phyloP scores from a whole-genome alignment of 2,329 filamentous ascomycete genomes.

The Verticillium albo-atrum region DNA sequence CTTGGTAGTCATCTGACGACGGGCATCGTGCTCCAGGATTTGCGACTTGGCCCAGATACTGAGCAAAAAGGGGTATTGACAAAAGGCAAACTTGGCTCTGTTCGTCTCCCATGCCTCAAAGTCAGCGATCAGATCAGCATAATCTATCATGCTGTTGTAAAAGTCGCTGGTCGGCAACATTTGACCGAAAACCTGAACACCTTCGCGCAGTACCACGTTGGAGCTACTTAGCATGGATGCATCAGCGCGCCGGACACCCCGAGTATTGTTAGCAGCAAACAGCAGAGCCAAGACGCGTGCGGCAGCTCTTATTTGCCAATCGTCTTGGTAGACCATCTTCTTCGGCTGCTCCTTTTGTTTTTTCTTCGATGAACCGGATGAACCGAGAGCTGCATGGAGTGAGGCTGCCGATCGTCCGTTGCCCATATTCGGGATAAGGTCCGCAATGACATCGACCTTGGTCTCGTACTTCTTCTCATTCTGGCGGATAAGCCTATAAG shows the following conservation, averaged over 20 bases:
- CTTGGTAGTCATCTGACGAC: constrained; percentile 83
- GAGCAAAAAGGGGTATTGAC: constrained; percentile 86
- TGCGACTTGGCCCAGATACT: constrained; percentile 91
- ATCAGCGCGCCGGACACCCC: constrained; percentile 29
- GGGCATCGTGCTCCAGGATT: constrained; percentile 83
- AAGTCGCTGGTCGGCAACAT: constrained; percentile 78
- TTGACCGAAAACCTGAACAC: constrained; percentile 52
- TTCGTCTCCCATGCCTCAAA: constrained; percentile 84
- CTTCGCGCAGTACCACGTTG: constrained; percentile 27
- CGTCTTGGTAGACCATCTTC: constrained; percentile 65
- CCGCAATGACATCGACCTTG: constrained; percentile 57
- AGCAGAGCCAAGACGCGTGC: constrained; percentile 75
- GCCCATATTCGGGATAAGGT: constrained; percentile 69
- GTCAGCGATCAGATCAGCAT: constrained; percentile 77
- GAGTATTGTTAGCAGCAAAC: constrained; percentile 72
- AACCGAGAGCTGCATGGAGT: constrained; percentile 71
- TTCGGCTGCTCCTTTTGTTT: constrained; percentile 51
- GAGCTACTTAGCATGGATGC: constrained; percentile 12
- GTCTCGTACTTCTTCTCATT: constrained; percentile 60
- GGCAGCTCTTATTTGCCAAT: constrained; percentile 85
- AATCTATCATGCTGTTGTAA: constrained; percentile 83
- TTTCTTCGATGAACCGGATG: constrained; percentile 43
- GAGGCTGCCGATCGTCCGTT: constrained; percentile 63
- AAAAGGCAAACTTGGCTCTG: constrained; percentile 75
- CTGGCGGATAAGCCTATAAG: constrained; percentile 71